Percentiles rank a stretch among this genome's conserved stretches.
phyloP scores from a whole-genome alignment of 2,329 filamentous ascomycete genomes.

The Lecanoromycetidae sp. region DNA sequence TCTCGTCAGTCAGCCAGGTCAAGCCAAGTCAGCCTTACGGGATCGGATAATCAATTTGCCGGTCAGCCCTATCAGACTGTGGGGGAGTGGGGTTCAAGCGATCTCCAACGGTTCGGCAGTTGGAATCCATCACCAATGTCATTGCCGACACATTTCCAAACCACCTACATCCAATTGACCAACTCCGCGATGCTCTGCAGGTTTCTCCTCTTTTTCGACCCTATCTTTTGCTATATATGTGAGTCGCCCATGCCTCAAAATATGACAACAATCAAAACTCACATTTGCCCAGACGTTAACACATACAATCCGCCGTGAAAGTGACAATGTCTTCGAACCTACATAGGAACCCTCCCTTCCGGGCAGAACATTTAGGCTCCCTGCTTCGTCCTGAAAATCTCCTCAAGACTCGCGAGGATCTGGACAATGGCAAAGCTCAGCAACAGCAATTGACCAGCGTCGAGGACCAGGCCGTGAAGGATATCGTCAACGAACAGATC shows the following conservation, averaged over 20 bases:
- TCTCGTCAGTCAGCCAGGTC: too few species aligned
- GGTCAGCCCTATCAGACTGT: not conserved
- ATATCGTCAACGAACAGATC: conserved; percentile 54
- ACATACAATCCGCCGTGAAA: conserved; percentile 4
- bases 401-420: conserved; percentile 45
- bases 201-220: not conserved
- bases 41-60: not conserved
- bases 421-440: conserved; percentile 43
- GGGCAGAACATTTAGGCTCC: conserved; percentile 62
- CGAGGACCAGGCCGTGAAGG: conserved; percentile 54
- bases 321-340: conserved; percentile 3
- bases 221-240: not conserved
- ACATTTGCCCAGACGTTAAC: not conserved
- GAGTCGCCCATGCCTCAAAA: not conserved
- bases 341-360: conserved; percentile 46
- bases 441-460: conserved; percentile 46
- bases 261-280: not conserved
- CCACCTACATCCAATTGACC: not conserved
- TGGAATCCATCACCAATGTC: not conserved
- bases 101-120: not conserved
- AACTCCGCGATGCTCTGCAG: not conserved
- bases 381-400: conserved; percentile 54
- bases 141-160: too few species aligned
- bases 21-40: too few species aligned
- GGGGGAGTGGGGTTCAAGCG: not conserved